Conservation (phyloP, 768 basidiomycete species). For the Leccinum uliginosum region DNA sequence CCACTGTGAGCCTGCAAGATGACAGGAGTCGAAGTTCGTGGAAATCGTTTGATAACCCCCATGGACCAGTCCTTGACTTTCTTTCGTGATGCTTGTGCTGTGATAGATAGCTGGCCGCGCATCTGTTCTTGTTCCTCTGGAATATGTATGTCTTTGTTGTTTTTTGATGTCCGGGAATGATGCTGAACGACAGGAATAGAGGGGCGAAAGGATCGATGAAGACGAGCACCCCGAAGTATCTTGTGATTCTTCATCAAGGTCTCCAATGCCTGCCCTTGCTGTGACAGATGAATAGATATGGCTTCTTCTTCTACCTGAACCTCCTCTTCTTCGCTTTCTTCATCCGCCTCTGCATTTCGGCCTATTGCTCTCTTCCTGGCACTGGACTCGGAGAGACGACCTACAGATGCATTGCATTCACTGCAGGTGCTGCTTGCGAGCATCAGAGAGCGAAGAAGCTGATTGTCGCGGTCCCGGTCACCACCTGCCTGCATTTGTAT, state of each 20-base stretch:
- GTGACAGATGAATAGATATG: not conserved
- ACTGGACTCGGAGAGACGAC: no score
- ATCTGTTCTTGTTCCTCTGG: no score
- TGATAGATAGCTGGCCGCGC: not conserved
- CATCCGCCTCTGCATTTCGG: no score
- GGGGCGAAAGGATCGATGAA: not conserved
- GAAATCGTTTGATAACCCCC: not conserved
- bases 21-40: not conserved
- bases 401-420: not conserved
- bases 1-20: not conserved
- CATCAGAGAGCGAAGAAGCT: not conserved
- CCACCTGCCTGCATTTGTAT: no score
- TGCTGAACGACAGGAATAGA: not conserved
- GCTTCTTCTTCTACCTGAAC: not conserved
- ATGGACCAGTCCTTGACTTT: not conserved
- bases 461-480: not conserved
- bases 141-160: no score
- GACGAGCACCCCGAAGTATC: not conserved
- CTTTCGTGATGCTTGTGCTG: not conserved
- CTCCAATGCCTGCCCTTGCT: not conserved
- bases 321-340: no score
- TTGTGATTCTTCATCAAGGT: not conserved
- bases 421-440: not conserved
- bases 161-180: no score
- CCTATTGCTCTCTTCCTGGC: no score